Evolutionary conservation across 2,329 filamentous ascomycete genomes (phyloP), one percentile per base, ranked within the genome.

Genomic region (Acarospora socialis): DNA sequence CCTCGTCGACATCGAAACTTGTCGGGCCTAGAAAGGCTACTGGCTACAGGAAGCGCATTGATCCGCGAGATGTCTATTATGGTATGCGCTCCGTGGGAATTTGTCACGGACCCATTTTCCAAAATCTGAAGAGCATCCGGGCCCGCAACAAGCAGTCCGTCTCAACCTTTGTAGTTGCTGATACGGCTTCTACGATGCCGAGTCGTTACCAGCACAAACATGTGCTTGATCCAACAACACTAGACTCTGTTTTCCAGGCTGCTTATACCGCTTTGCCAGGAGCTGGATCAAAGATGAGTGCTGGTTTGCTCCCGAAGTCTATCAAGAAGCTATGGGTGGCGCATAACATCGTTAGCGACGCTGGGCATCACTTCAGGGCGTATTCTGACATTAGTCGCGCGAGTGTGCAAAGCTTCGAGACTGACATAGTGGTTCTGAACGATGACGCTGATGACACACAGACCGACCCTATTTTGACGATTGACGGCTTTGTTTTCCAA

Each of bases 161-260:
- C 17, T 42, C 44, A 7, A 39, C 46, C 14, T 29, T 52, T 6
- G 41, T 33, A 5, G 33, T 49, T 12, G 47, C 49, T 2, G 39
- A 50, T 24, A 54, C 46, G 7, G 37, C 33, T 12, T 25, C 42
- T 4, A 25, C 33, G 6, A 52, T 54, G 48, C 50, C 51, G 7
- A 34, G 38, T 29, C 37, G 43, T 5, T 50, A 46, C 28, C 38
- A 53, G 30, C 37, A 44, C 24, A 7, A 15, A 3, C 36, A 36
- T 26, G 9, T 53, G 5, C 38, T 55, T 7, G 52, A 55, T 31
- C 53, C 52, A 2, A 46, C 46, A 15, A 47, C 42, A 0, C 30
- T 56, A 5, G 53, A 56, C 33, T 46, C 37, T 23, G 35, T 53
- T 6, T 50, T 55, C 17, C 53, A 55, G 16, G 32, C 46, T 0